These are phyloP conservation scores for Aureobasidium melanogenum DNA, from an alignment of 2,329 filamentous ascomycete genomes.

Conservation along the genomic window DNA sequence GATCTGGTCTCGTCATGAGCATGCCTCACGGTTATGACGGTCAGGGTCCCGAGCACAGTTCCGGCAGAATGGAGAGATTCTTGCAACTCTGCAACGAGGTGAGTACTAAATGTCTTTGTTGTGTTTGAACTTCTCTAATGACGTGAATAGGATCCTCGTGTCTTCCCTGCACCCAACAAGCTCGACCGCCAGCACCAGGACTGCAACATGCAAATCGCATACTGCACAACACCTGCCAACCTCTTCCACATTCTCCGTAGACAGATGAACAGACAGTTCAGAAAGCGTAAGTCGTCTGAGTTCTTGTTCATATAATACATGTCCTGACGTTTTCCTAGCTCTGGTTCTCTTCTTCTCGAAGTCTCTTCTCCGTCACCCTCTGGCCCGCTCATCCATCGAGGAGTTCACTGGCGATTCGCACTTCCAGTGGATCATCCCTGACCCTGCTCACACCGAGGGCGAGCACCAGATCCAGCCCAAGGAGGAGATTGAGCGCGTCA, in stretches of 20 bases:
- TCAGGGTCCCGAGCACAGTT: slow-evolving; percentile 96
- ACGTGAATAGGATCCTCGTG: slow-evolving; percentile 61
- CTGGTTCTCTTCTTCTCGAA: slow-evolving; percentile 98
- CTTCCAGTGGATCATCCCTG: slow-evolving; percentile 94
- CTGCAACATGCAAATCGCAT: slow-evolving; percentile 98
- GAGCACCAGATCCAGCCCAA: slow-evolving; percentile 56
- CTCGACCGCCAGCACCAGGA: slow-evolving; percentile 96
- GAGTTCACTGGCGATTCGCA: slow-evolving; percentile 86
- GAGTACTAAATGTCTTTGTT: background rate
- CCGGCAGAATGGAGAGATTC: slow-evolving; percentile 92
- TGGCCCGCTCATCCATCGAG: slow-evolving; percentile 81
- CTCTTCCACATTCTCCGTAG: slow-evolving; percentile 92
- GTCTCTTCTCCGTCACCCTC: slow-evolving; percentile 84
- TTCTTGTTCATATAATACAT: background rate
- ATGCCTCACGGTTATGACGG: slow-evolving; percentile 97
- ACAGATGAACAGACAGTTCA: slow-evolving; percentile 98
- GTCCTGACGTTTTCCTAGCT: slow-evolving; percentile 43
- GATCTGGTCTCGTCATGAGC: slow-evolving; percentile 91
- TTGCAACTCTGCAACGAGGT: slow-evolving; percentile 88
- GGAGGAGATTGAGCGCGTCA: slow-evolving; percentile 85
- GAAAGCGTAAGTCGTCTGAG: slow-evolving; percentile 68
- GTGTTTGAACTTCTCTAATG: background rate
- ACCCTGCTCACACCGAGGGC: slow-evolving; percentile 70
- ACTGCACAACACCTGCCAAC: slow-evolving; percentile 94
- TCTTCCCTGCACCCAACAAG: slow-evolving; percentile 82